Evolutionary conservation across 2,329 filamentous ascomycete genomes (phyloP).

Genomic region (Hypoxylon sp.): DNA sequence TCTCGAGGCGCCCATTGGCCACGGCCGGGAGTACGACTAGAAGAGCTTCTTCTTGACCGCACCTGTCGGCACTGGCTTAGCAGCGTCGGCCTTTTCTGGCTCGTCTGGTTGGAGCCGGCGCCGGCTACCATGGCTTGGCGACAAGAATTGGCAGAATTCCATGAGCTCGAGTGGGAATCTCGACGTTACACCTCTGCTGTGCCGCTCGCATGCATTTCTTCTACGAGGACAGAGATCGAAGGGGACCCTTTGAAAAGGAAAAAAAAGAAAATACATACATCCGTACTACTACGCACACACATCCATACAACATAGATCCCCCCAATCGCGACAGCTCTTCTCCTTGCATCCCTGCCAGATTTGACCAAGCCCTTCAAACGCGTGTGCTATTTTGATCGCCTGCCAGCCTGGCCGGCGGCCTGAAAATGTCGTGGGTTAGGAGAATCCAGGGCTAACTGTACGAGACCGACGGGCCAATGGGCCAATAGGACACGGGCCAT

Average conservation of each 20-base stretch:
- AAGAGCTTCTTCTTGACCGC: conserved; percentile 36
- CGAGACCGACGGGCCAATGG: not conserved
- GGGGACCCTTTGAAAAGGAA: conserved; percentile 32
- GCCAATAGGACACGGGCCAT: not conserved
- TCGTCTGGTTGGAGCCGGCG: conserved; percentile 32
- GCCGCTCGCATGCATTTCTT: conserved; percentile 36
- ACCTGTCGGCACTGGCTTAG: conserved; percentile 39
- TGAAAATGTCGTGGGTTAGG: conserved; percentile 28
- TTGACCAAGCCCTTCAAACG: conserved; percentile 27
- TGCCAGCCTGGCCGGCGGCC: not conserved
- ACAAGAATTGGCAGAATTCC: conserved; percentile 36
- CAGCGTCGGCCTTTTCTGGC: conserved; percentile 34
- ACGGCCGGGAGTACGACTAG: conserved; percentile 37
- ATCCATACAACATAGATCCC: conserved; percentile 36
- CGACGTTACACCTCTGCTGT: conserved; percentile 31
- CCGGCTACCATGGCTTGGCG: conserved; percentile 31
- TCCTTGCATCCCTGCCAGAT: conserved; percentile 24
- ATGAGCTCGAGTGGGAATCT: conserved; percentile 29
- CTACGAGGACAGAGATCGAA: conserved; percentile 37
- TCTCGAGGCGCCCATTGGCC: conserved; percentile 44
- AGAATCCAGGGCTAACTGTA: conserved; percentile 5
- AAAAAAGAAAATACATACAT: no score
- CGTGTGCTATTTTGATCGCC: conserved; percentile 34
- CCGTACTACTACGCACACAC: no score
- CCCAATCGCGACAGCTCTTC: conserved; percentile 33